A percentile compares a stretch with the other conserved stretches of the same genome.
Evolutionary conservation across 805 yeast genomes (phyloP).

Genomic region (Yamadazyma laniorum): DNA sequence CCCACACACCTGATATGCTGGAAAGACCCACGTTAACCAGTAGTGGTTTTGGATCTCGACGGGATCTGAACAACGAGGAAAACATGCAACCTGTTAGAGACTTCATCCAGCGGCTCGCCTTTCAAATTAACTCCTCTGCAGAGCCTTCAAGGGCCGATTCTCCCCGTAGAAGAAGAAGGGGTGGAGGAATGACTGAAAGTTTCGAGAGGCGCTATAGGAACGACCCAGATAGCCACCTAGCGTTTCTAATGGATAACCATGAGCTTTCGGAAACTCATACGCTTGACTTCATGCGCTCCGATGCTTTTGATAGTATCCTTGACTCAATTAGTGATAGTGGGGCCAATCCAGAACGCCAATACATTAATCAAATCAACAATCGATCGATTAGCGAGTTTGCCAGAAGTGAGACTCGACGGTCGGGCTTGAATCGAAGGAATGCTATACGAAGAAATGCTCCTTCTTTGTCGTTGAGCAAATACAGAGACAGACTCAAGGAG

Average conservation of each 20-base stretch:
- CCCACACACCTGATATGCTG: neutral
- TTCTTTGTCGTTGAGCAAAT: neutral
- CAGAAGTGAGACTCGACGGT: constrained; percentile 9
- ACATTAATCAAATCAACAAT: constrained; percentile 4
- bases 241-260: neutral
- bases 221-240: neutral
- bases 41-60: neutral
- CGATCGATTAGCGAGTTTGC: constrained; percentile 4
- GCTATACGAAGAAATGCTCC: constrained; percentile 3
- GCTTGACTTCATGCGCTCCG: neutral
- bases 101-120: neutral
- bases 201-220: neutral
- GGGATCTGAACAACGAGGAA: neutral
- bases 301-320: neutral
- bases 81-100: neutral
- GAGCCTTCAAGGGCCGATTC: neutral
- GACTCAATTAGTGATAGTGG: neutral
- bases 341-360: neutral
- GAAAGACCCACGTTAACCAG: too few relatives aligned
- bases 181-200: neutral
- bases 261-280: neutral
- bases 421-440: constrained; percentile 7
- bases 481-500: constrained; percentile 1
- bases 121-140: neutral
- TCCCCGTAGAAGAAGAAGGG: neutral